These are phyloP conservation scores for Oryza nivara DNA, from an alignment of 176 grass and related monocot genomes.

Conservation along the genomic window DNA sequence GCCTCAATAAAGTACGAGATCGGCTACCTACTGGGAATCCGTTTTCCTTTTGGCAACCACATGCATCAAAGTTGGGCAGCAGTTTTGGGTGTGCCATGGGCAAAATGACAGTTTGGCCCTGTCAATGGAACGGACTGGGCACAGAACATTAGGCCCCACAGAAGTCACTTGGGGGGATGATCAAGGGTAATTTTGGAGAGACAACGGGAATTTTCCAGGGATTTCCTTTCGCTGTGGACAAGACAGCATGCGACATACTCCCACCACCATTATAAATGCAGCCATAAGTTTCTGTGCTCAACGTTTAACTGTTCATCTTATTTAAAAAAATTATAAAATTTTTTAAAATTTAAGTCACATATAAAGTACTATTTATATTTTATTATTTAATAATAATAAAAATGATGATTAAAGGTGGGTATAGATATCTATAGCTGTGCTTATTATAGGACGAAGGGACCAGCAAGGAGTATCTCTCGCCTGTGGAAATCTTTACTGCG, in stretches of 20 bases:
- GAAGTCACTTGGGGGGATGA: constrained; percentile 17
- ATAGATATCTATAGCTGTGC: too few species aligned
- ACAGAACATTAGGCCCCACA: constrained; percentile 14
- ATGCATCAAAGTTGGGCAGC: constrained; percentile 38
- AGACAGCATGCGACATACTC: constrained; percentile 30
- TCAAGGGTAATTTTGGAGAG: constrained; percentile 42
- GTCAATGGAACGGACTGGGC: background rate
- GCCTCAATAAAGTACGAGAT: constrained; percentile 40
- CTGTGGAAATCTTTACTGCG: background rate
- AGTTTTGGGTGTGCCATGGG: constrained; percentile 21
- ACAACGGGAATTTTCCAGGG: constrained; percentile 42
- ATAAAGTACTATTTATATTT: too few species aligned
- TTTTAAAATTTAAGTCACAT: too few species aligned
- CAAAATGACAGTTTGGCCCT: constrained; percentile 37
- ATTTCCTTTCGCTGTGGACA: constrained; percentile 35
- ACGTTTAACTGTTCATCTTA: too few species aligned
- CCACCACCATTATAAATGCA: too few species aligned
- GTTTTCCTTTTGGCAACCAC: constrained; percentile 41
- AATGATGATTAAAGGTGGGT: too few species aligned
- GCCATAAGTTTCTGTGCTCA: too few species aligned
- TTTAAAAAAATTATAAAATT: too few species aligned
- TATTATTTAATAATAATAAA: too few species aligned
- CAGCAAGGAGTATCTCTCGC: background rate
- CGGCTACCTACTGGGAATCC: constrained; percentile 39
- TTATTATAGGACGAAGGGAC: too few species aligned